Evolutionary conservation across 148 eudicot genomes (phyloP), one percentile per base, ranked within the genome.

Genomic region (Hydrangea macrophylla): DNA sequence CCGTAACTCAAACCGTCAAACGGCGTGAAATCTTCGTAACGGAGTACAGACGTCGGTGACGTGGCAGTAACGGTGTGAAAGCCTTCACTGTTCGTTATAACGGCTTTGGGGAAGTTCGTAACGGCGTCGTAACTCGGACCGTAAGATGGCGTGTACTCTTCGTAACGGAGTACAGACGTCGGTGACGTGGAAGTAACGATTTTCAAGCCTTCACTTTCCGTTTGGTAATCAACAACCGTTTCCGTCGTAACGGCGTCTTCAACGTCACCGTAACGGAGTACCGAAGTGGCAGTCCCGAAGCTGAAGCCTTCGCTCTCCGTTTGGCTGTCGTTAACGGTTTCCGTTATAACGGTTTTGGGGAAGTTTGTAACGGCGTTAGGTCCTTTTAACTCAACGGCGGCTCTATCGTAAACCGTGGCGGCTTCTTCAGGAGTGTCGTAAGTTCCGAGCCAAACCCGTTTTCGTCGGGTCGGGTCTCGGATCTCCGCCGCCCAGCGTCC

Each of bases 401-500:
- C 87, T 1, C 37, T 55, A 54, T 83, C 87, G 69, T 83, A 83
- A 4, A 73, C 87, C 2, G 64, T 11, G 20, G 87, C 87, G 15
- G 87, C 87, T 59, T 83, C 87, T 37, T 83, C 87, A 0, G 87
- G 71, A 4, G 87, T 77, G 45, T 83, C 80, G 30, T 56, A 83
- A 6, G 87, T 83, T 15, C 87, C 87, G 0, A 83, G 76, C 87
- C 87, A 83, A 9, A 83, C 60, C 71, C 87, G 72, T 59, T 83
- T 83, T 13, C 82, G 23, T 27, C 40, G 56, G 45, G 40, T 42
- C 75, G 84, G 81, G 56, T 83, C 87, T 2, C 87, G 87, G 53
- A 83, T 83, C 82, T 83, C 87, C 7, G 84, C 84, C 1, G 82
- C 87, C 75, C 75, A 83, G 3, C 78, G 56, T 8, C 87, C 87